Percentiles rank a stretch among this genome's conserved stretches.
phyloP scores from a whole-genome alignment of 495 filamentous ascomycete genomes.

The Penicillium flavigenum region DNA sequence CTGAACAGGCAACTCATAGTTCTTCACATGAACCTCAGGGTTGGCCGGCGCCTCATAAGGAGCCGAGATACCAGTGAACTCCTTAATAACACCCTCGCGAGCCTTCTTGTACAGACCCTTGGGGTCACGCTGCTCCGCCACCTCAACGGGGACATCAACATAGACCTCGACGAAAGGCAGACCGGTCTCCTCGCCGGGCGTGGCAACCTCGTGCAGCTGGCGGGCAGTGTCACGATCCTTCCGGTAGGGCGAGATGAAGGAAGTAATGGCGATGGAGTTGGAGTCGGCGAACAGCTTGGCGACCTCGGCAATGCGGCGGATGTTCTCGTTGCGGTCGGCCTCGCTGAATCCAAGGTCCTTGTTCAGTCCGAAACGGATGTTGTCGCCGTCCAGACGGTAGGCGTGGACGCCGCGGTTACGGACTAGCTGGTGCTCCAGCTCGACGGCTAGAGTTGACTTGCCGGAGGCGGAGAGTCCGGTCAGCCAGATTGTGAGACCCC shows the following conservation, averaged over 20 bases:
- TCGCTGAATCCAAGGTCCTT: slow-evolving; percentile 95
- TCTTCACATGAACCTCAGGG: slow-evolving; percentile 82
- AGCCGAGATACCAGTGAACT: slow-evolving; percentile 89
- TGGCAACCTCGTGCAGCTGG: slow-evolving; percentile 63
- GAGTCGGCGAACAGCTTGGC: slow-evolving; percentile 94
- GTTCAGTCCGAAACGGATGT: slow-evolving; percentile 97
- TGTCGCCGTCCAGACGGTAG: slow-evolving; percentile 97
- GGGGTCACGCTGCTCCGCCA: slow-evolving; percentile 91
- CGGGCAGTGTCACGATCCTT: slow-evolving; percentile 82
- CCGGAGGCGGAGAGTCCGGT: slow-evolving; percentile 93
- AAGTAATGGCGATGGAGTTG: slow-evolving; percentile 82
- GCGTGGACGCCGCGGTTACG: slow-evolving; percentile 68
- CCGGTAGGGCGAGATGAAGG: slow-evolving; percentile 94
- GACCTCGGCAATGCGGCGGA: slow-evolving; percentile 92
- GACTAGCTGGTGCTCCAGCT: slow-evolving; percentile 92
- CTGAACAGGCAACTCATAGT: slow-evolving; percentile 72
- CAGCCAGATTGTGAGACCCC: slow-evolving; percentile 95
- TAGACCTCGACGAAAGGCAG: slow-evolving; percentile 91
- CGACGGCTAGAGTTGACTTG: slow-evolving; percentile 94
- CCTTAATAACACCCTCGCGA: slow-evolving; percentile 85
- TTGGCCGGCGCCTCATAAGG: slow-evolving; percentile 89
- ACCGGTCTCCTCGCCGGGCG: slow-evolving; percentile 50
- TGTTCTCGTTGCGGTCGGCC: slow-evolving; percentile 94
- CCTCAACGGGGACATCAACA: slow-evolving; percentile 82
- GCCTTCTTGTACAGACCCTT: slow-evolving; percentile 99